Conservation (phyloP, 805 yeast genomes). For the Saccharomyces kudriavzevii region DNA sequence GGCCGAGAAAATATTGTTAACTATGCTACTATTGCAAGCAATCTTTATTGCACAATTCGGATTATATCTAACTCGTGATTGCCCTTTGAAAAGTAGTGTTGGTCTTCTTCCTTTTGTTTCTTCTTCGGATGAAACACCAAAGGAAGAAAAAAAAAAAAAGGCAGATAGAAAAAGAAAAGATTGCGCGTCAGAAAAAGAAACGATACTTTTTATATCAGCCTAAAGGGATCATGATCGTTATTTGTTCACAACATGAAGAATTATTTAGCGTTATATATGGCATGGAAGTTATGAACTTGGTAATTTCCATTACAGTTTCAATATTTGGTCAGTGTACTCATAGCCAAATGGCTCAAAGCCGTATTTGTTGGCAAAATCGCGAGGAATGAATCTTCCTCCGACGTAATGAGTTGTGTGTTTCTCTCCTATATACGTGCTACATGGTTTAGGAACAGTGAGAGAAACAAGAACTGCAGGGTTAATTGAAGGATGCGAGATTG, state of each 20-base stretch:
- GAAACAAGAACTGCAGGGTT: constrained; percentile 67
- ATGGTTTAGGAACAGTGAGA: constrained; percentile 91
- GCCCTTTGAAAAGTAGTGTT: background rate
- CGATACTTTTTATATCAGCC: background rate
- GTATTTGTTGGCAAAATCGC: constrained; percentile 60
- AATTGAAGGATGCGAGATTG: constrained; percentile 38
- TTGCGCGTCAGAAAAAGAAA: background rate
- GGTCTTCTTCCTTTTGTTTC: background rate
- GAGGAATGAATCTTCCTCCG: constrained; percentile 82
- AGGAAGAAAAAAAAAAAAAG: background rate
- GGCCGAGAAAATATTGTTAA: background rate
- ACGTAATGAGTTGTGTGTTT: constrained; percentile 51
- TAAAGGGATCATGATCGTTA: background rate
- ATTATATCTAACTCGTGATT: background rate
- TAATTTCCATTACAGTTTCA: constrained; percentile 23
- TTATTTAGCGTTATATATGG: background rate
- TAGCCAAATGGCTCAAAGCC: constrained; percentile 60
- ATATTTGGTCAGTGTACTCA: constrained; percentile 49
- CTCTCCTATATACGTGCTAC: constrained; percentile 47
- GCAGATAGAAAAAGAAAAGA: constrained; percentile 1
- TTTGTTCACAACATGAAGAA: background rate
- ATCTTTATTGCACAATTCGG: background rate
- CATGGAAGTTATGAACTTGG: background rate
- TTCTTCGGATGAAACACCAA: background rate
- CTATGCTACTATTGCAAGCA: background rate